These are phyloP conservation scores for Aspergillus fumigatiaffinis DNA, from an alignment of 2,329 filamentous ascomycete genomes.

Conservation along the genomic window DNA sequence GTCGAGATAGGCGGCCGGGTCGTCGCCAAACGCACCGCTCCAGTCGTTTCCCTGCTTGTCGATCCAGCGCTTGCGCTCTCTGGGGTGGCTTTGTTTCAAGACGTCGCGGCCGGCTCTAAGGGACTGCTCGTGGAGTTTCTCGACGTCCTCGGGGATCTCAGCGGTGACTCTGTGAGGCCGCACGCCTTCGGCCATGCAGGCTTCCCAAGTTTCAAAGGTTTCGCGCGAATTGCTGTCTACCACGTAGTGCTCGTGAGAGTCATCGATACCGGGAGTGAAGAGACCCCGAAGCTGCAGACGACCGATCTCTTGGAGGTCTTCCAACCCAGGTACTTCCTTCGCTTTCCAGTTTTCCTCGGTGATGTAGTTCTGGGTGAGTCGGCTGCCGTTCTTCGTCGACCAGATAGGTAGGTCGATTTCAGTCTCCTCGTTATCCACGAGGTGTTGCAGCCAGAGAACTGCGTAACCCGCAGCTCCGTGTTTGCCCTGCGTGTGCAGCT, in stretches of 20 bases:
- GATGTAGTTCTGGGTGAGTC: constrained; percentile 88
- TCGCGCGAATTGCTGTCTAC: constrained; percentile 84
- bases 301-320: constrained; percentile 73
- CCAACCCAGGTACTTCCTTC: constrained; percentile 63
- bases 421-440: constrained; percentile 73
- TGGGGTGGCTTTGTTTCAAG: constrained; percentile 62
- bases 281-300: constrained; percentile 73
- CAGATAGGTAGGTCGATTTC: constrained; percentile 88
- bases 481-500: constrained; percentile 69
- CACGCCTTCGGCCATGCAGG: constrained; percentile 83
- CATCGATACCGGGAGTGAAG: constrained; percentile 88
- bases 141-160: constrained; percentile 68
- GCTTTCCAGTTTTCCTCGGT: constrained; percentile 69
- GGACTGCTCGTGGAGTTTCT: constrained; percentile 76
- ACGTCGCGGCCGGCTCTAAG: constrained; percentile 76
- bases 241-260: constrained; percentile 78
- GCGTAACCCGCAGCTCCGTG: constrained; percentile 71
- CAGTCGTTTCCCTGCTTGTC: constrained; percentile 77
- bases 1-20: constrained; percentile 62
- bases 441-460: constrained; percentile 78
- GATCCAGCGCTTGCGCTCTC: constrained; percentile 73
- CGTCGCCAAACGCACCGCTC: constrained; percentile 78
- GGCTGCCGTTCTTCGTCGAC: constrained; percentile 69
- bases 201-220: constrained; percentile 92
- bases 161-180: constrained; percentile 65